phyloP scores from a whole-genome alignment of 129 eudicot species.

The Centrapalus pauciflorus region DNA sequence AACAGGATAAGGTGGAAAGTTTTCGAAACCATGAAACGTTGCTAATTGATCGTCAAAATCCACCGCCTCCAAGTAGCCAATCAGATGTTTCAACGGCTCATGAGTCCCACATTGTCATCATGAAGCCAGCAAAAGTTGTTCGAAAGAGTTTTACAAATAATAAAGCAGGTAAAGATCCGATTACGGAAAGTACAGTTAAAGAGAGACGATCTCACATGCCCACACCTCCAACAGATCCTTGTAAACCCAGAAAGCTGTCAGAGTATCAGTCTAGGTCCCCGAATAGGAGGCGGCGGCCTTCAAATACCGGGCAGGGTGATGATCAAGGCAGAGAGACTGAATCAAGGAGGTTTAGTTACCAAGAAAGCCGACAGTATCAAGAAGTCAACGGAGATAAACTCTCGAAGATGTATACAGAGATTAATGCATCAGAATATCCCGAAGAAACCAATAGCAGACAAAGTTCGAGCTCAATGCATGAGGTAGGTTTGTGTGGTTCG shows the following conservation, averaged over 20 bases:
- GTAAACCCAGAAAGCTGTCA: slow-evolving; percentile 52
- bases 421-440: slow-evolving; percentile 4
- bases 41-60: slow-evolving; percentile 10
- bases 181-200: slow-evolving; percentile 20
- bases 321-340: slow-evolving; percentile 35
- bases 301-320: slow-evolving; percentile 25
- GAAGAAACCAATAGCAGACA: slow-evolving; percentile 15
- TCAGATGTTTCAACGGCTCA: slow-evolving; percentile 20
- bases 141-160: slow-evolving; percentile 32
- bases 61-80: slow-evolving; percentile 22
- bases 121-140: slow-evolving; percentile 75
- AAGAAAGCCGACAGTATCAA: slow-evolving; percentile 8
- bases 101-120: slow-evolving; percentile 74
- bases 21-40: slow-evolving; percentile 27
- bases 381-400: background rate
- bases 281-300: slow-evolving; percentile 45
- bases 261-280: slow-evolving; percentile 59
- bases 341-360: slow-evolving; percentile 29
- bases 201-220: slow-evolving; percentile 54
- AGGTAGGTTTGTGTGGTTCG: slow-evolving; percentile 33
- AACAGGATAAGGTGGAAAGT: slow-evolving; percentile 17
- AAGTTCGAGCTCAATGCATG: slow-evolving; percentile 28
- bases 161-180: slow-evolving; percentile 33
- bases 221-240: slow-evolving; percentile 49
- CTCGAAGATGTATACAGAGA: background rate